These are phyloP conservation scores for Gracilaria caudata DNA, from an alignment of 23 red algal species.

Conservation along the genomic window DNA sequence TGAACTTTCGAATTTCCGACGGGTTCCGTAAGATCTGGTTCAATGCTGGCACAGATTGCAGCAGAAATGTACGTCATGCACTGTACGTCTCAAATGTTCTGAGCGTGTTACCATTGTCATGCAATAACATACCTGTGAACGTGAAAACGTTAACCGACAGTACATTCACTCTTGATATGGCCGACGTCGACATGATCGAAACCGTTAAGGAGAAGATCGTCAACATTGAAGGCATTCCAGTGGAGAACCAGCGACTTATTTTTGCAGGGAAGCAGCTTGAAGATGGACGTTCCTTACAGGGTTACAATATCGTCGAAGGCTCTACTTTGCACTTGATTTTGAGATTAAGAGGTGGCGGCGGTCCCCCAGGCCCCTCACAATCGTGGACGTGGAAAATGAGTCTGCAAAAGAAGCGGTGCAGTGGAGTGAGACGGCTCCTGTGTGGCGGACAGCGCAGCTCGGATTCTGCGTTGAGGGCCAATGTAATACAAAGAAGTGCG, in stretches of 20 bases:
- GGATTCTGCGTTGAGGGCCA: neutral
- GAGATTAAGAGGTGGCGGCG: slow-evolving; percentile 70
- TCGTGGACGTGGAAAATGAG: neutral
- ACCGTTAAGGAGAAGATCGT: slow-evolving; percentile 91
- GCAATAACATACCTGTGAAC: slow-evolving; percentile 51
- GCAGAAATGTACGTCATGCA: neutral
- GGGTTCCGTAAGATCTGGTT: neutral
- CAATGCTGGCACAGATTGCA: neutral
- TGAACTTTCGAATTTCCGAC: neutral
- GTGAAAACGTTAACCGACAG: slow-evolving; percentile 90
- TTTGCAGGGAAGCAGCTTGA: slow-evolving; percentile 85
- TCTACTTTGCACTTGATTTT: slow-evolving; percentile 83
- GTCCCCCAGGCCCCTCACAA: neutral
- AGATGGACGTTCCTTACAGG: slow-evolving; percentile 76
- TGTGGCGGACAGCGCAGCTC: neutral
- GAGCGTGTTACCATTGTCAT: neutral
- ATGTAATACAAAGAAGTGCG: neutral
- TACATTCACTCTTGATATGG: slow-evolving; percentile 71
- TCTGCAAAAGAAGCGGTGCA: neutral
- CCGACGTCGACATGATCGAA: slow-evolving; percentile 78
- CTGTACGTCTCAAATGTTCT: neutral
- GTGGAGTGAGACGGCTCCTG: neutral
- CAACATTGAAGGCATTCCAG: slow-evolving; percentile 87
- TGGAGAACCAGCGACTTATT: slow-evolving; percentile 88
- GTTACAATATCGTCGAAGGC: slow-evolving; percentile 90